phyloP scores from a whole-genome alignment of 1,139 yeast genomes.

The Candida labiduridarum region DNA sequence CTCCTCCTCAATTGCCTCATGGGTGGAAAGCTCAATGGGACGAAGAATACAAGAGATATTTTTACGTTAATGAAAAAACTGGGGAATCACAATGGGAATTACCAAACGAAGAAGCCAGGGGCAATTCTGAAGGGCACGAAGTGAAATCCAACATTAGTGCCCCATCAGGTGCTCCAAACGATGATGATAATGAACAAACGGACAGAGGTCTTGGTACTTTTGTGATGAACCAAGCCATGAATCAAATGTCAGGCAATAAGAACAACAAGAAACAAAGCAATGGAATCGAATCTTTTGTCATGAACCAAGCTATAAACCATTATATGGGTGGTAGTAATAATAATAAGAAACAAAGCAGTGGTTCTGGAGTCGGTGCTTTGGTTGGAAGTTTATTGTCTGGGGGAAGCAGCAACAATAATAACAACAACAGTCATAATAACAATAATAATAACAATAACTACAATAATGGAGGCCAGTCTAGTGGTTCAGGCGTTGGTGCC shows the following conservation, averaged over 20 bases:
- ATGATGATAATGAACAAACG: slow-evolving; percentile 9
- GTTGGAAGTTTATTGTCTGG: slow-evolving; percentile 14
- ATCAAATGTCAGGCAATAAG: slow-evolving; percentile 1
- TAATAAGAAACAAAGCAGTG: slow-evolving; percentile 5
- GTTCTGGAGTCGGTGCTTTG: slow-evolving; percentile 13
- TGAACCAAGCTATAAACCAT: slow-evolving; percentile 15
- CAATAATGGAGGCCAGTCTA: background rate
- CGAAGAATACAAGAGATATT: slow-evolving; percentile 26
- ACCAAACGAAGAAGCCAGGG: slow-evolving; percentile 14
- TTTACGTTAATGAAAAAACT: slow-evolving; percentile 24
- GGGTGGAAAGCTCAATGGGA: slow-evolving; percentile 37
- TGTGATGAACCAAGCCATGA: slow-evolving; percentile 16
- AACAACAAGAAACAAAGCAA: slow-evolving; percentile 11
- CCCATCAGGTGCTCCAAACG: background rate
- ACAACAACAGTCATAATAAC: slow-evolving; percentile 4
- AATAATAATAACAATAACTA: slow-evolving; percentile 1
- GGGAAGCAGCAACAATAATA: slow-evolving; percentile 6
- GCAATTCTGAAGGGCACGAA: background rate
- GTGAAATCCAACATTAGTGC: slow-evolving; percentile 4
- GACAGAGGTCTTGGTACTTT: slow-evolving; percentile 17
- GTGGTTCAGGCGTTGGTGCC: slow-evolving; percentile 14
- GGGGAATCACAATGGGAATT: slow-evolving; percentile 27
- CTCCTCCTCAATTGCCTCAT: slow-evolving; percentile 21
- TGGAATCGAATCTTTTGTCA: slow-evolving; percentile 16
- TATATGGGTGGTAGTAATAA: slow-evolving; percentile 8